Evolutionary conservation across 73 alveolate genomes (phyloP).

Genomic region (Paraurostyla sp.): DNA sequence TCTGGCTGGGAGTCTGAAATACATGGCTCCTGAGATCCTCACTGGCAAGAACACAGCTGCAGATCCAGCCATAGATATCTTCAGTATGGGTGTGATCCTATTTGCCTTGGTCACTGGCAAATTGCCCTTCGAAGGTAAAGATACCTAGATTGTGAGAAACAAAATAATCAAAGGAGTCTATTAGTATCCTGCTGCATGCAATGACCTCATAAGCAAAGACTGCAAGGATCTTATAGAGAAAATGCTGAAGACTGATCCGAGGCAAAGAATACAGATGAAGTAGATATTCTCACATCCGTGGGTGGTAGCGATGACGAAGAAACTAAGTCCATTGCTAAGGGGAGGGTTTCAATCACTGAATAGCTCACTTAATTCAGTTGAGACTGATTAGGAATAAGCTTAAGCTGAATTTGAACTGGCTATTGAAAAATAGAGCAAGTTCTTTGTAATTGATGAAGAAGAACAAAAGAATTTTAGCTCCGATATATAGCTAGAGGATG

Average conservation of each 20-base stretch:
- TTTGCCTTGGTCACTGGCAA: slow-evolving; percentile 50
- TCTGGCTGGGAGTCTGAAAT: slow-evolving; percentile 64
- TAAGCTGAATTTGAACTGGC: background rate
- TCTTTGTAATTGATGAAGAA: slow-evolving; percentile 28
- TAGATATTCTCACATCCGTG: slow-evolving; percentile 48
- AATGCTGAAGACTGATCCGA: slow-evolving; percentile 46
- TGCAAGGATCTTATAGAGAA: slow-evolving; percentile 39
- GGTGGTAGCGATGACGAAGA: background rate
- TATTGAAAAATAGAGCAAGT: background rate
- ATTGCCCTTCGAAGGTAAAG: slow-evolving; percentile 44
- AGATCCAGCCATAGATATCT: slow-evolving; percentile 49
- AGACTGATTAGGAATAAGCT: background rate
- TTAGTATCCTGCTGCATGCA: slow-evolving; percentile 2
- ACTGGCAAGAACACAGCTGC: slow-evolving; percentile 30
- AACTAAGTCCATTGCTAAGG: background rate
- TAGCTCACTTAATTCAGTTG: background rate
- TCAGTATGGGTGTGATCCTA: slow-evolving; percentile 43
- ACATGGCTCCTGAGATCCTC: slow-evolving; percentile 49
- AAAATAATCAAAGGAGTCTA: slow-evolving; percentile 54
- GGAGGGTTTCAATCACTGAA: background rate
- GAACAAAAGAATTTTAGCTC: background rate
- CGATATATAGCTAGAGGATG: background rate
- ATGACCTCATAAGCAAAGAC: background rate
- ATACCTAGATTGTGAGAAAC: background rate
- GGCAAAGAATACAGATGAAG: slow-evolving; percentile 26